These are phyloP conservation scores for Orychophragmus violaceus DNA, from an alignment of 345 rosid species.

Conservation along the genomic window DNA sequence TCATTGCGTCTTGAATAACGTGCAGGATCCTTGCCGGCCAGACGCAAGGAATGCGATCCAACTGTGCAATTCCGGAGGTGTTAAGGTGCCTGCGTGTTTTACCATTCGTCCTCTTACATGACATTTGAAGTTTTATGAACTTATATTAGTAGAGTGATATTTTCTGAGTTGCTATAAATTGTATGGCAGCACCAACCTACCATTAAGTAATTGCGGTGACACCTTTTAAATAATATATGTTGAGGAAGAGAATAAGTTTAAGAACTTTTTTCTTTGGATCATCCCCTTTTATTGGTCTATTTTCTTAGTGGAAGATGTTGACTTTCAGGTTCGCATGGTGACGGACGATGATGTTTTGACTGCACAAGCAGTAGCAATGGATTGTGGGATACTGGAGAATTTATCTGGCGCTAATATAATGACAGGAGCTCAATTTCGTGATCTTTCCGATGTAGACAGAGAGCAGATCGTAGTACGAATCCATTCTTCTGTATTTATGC, in stretches of 20 bases:
- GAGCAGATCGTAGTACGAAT: conserved; percentile 48
- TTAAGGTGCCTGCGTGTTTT: conserved; percentile 41
- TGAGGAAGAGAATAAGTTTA: neutral
- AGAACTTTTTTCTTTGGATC: neutral
- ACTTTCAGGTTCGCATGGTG: conserved; percentile 75
- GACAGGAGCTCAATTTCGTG: conserved; percentile 68
- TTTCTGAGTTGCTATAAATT: no score
- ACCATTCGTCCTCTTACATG: neutral
- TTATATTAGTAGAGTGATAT: neutral
- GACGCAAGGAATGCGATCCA: conserved; percentile 56
- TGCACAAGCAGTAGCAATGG: conserved; percentile 76
- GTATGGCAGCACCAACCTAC: no score
- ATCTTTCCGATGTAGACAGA: conserved; percentile 50
- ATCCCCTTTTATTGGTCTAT: neutral
- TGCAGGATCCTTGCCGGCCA: conserved; percentile 81
- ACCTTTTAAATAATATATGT: no score
- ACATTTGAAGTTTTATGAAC: neutral
- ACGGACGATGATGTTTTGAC: conserved; percentile 87
- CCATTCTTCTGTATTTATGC: neutral
- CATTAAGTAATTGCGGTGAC: no score
- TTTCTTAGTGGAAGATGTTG: neutral
- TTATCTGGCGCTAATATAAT: conserved; percentile 34
- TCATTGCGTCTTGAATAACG: neutral
- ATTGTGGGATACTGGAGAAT: conserved; percentile 71
- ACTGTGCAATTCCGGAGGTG: conserved; percentile 56